Conservation (phyloP, 257 asterid species). For the Solanum corneliomulleri region DNA sequence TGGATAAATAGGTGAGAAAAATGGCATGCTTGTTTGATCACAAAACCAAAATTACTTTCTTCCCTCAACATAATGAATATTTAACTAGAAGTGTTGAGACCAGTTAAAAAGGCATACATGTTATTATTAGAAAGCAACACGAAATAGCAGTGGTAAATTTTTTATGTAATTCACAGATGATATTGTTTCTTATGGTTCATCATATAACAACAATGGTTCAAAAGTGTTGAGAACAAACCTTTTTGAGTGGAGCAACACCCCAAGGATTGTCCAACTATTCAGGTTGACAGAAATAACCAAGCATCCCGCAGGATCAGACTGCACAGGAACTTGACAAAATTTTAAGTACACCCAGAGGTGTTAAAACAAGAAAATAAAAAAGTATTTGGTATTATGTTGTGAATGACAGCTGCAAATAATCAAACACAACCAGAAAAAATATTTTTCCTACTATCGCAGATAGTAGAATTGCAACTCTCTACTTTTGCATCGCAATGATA, state of each 20-base stretch:
- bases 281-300: constrained; percentile 88
- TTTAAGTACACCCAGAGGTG: background rate
- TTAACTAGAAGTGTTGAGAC: background rate
- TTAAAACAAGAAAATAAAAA: background rate
- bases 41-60: background rate
- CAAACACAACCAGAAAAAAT: background rate
- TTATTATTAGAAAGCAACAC: background rate
- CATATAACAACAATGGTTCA: background rate
- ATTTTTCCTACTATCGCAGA: background rate
- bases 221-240: constrained; percentile 30
- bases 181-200: background rate
- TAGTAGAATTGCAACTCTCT: background rate
- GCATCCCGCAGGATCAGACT: constrained; percentile 95
- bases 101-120: background rate
- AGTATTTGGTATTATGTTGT: background rate
- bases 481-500: background rate
- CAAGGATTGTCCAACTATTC: constrained; percentile 91
- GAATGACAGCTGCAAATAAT: background rate
- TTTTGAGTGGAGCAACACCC: constrained; percentile 90
- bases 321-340: constrained; percentile 61
- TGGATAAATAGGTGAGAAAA: background rate
- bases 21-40: background rate
- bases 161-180: background rate
- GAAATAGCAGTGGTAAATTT: background rate
- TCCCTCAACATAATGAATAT: background rate